Evolutionary conservation across 1,139 yeast species (phyloP).

Genomic region (Geotrichum europaeum): DNA sequence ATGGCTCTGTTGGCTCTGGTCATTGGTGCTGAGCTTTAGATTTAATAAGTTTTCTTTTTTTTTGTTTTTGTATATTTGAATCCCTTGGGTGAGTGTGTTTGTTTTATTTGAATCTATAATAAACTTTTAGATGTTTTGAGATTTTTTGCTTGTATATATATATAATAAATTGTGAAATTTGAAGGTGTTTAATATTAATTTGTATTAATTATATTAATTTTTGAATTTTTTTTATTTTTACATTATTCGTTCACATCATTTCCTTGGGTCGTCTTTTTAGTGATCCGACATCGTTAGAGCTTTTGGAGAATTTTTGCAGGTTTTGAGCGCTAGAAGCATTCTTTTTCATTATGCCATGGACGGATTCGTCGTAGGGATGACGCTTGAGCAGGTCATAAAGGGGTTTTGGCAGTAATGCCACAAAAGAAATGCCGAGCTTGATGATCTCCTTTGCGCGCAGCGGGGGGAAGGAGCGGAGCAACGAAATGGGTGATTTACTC

Average conservation of each 20-base stretch:
- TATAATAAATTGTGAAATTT: not conserved
- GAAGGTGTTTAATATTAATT: not conserved
- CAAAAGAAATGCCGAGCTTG: constrained; percentile 71
- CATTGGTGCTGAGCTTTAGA: constrained; percentile 53
- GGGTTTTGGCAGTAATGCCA: constrained; percentile 65
- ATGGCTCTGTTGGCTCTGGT: constrained; percentile 99
- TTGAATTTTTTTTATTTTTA: not conserved
- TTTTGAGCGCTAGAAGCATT: not conserved
- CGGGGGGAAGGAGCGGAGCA: constrained; percentile 66
- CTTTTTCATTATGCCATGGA: constrained; percentile 20
- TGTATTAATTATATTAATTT: not conserved
- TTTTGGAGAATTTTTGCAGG: not conserved
- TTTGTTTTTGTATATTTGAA: not conserved
- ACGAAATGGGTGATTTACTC: constrained; percentile 64
- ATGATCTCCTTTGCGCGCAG: constrained; percentile 65
- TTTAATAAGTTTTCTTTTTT: not conserved
- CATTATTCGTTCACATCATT: not conserved
- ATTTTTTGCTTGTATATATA: not conserved
- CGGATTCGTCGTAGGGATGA: constrained; percentile 55
- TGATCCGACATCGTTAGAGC: not conserved
- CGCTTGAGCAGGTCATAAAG: constrained; percentile 64
- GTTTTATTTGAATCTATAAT: not conserved
- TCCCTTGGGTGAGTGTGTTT: not conserved
- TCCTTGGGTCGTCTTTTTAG: not conserved
- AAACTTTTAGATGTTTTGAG: not conserved